Percentiles rank a stretch among this genome's conserved stretches.
Conservation (phyloP, 495 filamentous ascomycete genomes). For the Penicillium paxilli region DNA sequence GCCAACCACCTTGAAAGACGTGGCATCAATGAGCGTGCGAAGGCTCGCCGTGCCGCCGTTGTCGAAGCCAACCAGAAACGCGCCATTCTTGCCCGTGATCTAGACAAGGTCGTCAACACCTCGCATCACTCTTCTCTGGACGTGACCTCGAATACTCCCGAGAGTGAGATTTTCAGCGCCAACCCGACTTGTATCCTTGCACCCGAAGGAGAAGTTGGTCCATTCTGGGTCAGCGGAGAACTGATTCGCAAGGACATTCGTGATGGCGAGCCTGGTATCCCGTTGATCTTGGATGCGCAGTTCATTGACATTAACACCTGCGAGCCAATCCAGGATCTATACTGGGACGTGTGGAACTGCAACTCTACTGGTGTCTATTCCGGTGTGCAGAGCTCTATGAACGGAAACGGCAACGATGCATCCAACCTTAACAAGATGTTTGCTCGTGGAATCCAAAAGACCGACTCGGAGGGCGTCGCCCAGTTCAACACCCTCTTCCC, state of each 20-base stretch:
- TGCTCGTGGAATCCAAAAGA: conserved; percentile 52
- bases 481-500: conserved; percentile 52
- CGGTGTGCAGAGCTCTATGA: conserved; percentile 17
- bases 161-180: conserved; percentile 20
- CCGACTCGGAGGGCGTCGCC: conserved; percentile 47
- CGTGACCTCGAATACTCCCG: conserved; percentile 16
- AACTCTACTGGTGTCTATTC: conserved; percentile 58
- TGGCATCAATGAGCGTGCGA: conserved; percentile 20
- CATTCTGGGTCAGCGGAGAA: conserved; percentile 41
- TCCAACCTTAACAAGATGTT: conserved; percentile 48
- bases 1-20: conserved; percentile 18
- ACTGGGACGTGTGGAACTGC: conserved; percentile 57
- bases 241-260: conserved; percentile 51
- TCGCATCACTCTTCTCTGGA: conserved; percentile 17
- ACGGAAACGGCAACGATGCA: conserved; percentile 23
- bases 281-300: conserved; percentile 53
- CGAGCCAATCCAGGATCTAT: conserved; percentile 46
- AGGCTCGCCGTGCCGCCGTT: conserved; percentile 22
- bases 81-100: conserved; percentile 13
- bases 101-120: conserved; percentile 18
- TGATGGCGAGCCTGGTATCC: conserved; percentile 49
- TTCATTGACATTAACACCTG: conserved; percentile 56
- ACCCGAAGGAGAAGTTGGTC: conserved; percentile 30
- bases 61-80: conserved; percentile 15
- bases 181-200: conserved; percentile 22